Percentiles rank a stretch among this genome's conserved stretches.
These are phyloP conservation scores for Novymonas esmeraldas DNA, from an alignment of 208 protist genomes.

Conservation along the genomic window DNA sequence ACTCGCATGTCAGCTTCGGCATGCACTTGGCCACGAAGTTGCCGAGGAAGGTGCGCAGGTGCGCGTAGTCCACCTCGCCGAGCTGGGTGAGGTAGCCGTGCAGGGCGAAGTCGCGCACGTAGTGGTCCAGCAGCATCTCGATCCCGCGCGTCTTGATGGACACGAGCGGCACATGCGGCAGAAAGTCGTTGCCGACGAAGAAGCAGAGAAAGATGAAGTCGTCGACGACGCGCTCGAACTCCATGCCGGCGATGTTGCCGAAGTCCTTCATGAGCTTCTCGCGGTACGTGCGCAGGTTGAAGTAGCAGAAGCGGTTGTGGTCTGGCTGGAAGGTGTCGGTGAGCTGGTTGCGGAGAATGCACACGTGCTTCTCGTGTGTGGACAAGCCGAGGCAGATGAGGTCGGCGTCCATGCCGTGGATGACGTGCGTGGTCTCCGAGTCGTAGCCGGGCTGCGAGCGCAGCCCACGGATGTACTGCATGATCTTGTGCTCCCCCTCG, in stretches of 20 bases:
- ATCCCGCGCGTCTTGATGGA: slow-evolving; percentile 98
- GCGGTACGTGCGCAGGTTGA: slow-evolving; percentile 82
- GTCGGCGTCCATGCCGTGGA: slow-evolving; percentile 99
- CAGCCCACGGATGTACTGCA: slow-evolving; percentile 93
- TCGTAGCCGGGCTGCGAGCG: slow-evolving; percentile 94
- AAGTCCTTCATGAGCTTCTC: slow-evolving; percentile 85
- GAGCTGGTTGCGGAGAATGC: slow-evolving; percentile 97
- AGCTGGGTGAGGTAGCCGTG: slow-evolving; percentile 85
- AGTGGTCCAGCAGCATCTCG: slow-evolving; percentile 93
- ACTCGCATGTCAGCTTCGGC: slow-evolving; percentile 64
- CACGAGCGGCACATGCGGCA: slow-evolving; percentile 98
- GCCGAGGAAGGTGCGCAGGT: slow-evolving; percentile 64
- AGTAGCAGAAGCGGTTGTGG: slow-evolving; percentile 86
- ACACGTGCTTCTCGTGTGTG: slow-evolving; percentile 98
- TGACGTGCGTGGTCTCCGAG: slow-evolving; percentile 96
- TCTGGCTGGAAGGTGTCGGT: slow-evolving; percentile 85
- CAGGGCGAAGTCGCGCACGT: slow-evolving; percentile 70
- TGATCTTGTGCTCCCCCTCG: slow-evolving; percentile 97
- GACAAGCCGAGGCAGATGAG: slow-evolving; percentile 98
- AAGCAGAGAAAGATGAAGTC: slow-evolving; percentile 99
- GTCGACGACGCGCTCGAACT: slow-evolving; percentile 98
- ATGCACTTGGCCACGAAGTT: slow-evolving; percentile 60
- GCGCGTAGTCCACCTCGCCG: slow-evolving; percentile 82
- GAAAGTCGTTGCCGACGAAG: slow-evolving; percentile 99
- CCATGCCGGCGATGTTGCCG: slow-evolving; percentile 62